These are phyloP conservation scores for Gnomoniopsis sp. DNA, from an alignment of 2,329 filamentous ascomycete species.

Conservation along the genomic window DNA sequence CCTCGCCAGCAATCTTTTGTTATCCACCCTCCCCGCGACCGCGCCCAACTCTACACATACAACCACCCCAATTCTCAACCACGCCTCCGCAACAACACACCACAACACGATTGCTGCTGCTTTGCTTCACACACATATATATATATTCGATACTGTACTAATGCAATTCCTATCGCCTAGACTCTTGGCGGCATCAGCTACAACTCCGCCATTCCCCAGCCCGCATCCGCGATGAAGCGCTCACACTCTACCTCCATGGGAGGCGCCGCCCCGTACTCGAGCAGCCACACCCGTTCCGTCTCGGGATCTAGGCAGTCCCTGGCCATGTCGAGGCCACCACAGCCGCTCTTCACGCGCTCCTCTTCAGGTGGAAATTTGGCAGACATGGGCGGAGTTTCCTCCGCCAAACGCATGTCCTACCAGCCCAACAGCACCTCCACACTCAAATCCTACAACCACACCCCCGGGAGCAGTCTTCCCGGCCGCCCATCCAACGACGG, in stretches of 20 bases:
- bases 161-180: conserved; percentile 40
- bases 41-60: conserved; percentile 6
- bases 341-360: conserved; percentile 81
- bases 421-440: conserved; percentile 59
- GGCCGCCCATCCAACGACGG: conserved; percentile 47
- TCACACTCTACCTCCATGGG: conserved; percentile 72
- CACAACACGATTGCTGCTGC: conserved; percentile 13
- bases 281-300: conserved; percentile 74
- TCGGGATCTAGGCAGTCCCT: conserved; percentile 85
- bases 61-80: conserved; percentile 34
- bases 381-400: conserved; percentile 77
- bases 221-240: conserved; percentile 90
- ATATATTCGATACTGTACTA: background rate
- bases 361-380: conserved; percentile 79
- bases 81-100: conserved; percentile 41
- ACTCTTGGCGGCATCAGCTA: conserved; percentile 82
- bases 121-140: conserved; percentile 12
- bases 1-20: conserved; percentile 1
- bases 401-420: conserved; percentile 77
- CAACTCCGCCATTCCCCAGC: conserved; percentile 81
- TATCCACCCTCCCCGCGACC: conserved; percentile 17
- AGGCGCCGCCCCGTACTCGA: conserved; percentile 56
- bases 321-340: conserved; percentile 76
- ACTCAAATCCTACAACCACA: conserved; percentile 64
- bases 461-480: conserved; percentile 46